Evolutionary conservation across 2,329 filamentous ascomycete genomes (phyloP), one percentile per base, ranked within the genome.

Genomic region (Alternaria arborescens): DNA sequence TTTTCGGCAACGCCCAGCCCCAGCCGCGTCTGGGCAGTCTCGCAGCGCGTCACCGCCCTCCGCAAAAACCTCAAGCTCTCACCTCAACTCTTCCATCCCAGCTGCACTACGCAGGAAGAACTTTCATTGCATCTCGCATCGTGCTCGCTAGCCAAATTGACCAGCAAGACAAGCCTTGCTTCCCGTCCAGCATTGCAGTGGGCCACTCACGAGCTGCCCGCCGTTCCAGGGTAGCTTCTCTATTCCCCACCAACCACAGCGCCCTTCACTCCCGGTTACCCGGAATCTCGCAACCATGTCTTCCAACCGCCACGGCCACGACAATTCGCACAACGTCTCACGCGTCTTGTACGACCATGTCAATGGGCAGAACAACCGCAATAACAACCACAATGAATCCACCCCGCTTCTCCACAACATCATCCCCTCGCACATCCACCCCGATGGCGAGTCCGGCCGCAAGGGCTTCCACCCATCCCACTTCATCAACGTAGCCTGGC

Each of bases 371-470:
- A 34, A 20, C 55, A 60, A 68, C 53, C 60, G 66, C 42, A 55
- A 55, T 22, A 64, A 66, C 41, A 55, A 55, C 22, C 63, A 67
- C 42, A 54, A 55, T 24, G 75, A 77, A 57, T 71, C 68, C 2
- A 71, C 70, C 8, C 75, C 75, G 8, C 66, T 77, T n/a, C 70
- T 77, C 10, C 72, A 69, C 42, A 60, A 61, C 42, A 67, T 77
- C 40, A 56, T 77, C 34, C 72, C 72, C 3, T 55, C 66, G 18
- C 72, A 77, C 56, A 79, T 83, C 44, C 76, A 82, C 34, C 74
- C 75, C 5, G 83, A 84, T 38, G 90, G 90, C 64, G 90, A 93
- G 77, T 91, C 88, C 74, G 90, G 89, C 20, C 85, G 91, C 30
- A 80, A 74, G 3, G 90, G 90, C 32, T 77, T 93, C 64, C 84